Evolutionary conservation across 495 filamentous ascomycete genomes (phyloP).

Genomic region (Extremus antarcticus): DNA sequence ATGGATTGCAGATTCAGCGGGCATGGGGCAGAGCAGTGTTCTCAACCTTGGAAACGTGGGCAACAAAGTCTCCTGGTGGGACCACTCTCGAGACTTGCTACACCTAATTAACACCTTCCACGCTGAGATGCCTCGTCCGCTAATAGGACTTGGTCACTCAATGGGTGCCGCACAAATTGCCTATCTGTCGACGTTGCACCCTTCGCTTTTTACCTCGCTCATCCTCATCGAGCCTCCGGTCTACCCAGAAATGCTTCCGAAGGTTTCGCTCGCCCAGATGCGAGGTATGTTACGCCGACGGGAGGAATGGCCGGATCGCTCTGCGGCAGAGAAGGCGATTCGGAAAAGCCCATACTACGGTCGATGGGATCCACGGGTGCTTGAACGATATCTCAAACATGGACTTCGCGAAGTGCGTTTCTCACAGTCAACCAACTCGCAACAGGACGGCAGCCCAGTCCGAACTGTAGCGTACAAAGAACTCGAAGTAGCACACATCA

Average conservation of each 20-base stretch:
- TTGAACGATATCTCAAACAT: slow-evolving; percentile 25
- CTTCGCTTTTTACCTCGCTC: slow-evolving; percentile 63
- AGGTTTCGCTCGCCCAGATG: background rate
- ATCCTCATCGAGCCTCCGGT: slow-evolving; percentile 74
- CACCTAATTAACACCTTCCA: slow-evolving; percentile 76
- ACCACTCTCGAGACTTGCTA: slow-evolving; percentile 75
- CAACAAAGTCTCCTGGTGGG: slow-evolving; percentile 51
- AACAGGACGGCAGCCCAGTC: slow-evolving; percentile 8
- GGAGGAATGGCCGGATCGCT: slow-evolving; percentile 28
- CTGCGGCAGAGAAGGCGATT: slow-evolving; percentile 23
- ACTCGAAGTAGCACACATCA: slow-evolving; percentile 31
- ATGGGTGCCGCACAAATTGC: slow-evolving; percentile 57
- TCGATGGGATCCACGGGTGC: slow-evolving; percentile 29
- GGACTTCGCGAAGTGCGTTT: slow-evolving; percentile 28
- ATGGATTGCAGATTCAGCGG: slow-evolving; percentile 34
- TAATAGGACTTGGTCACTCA: slow-evolving; percentile 85
- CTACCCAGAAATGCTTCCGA: slow-evolving; percentile 27
- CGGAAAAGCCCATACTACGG: slow-evolving; percentile 26
- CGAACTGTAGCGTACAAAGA: slow-evolving; percentile 26
- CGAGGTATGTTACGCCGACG: slow-evolving; percentile 18
- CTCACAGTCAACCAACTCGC: slow-evolving; percentile 14
- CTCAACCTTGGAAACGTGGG: slow-evolving; percentile 15
- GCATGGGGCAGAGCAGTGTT: slow-evolving; percentile 26
- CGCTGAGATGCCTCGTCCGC: slow-evolving; percentile 66
- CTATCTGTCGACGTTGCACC: slow-evolving; percentile 47